Percentiles rank a stretch among this genome's conserved stretches.
Conservation (phyloP, 148 eudicot species). For the Diospyros lotus region DNA sequence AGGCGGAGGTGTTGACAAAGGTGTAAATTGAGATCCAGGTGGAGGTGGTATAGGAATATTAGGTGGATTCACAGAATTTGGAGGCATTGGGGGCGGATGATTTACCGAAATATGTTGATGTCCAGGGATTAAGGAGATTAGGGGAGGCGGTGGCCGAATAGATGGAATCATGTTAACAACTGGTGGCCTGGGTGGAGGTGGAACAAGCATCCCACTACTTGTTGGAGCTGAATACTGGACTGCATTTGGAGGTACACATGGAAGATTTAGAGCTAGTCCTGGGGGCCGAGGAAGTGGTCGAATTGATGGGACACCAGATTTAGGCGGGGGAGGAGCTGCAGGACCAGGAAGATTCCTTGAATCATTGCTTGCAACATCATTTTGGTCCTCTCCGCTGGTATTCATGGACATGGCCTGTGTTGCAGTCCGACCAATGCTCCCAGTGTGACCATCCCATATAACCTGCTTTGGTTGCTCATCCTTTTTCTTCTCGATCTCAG, state of each 20-base stretch:
- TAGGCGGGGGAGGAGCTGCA: conserved; percentile 52
- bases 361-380: conserved; percentile 26
- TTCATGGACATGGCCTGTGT: conserved; percentile 60
- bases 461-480: conserved; percentile 72
- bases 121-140: conserved; percentile 47
- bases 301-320: conserved; percentile 38
- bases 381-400: conserved; percentile 43
- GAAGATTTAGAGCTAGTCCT: conserved; percentile 44
- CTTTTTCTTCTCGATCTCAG: conserved; percentile 62
- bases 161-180: conserved; percentile 28
- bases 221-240: conserved; percentile 40
- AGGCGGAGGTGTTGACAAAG: conserved; percentile 42
- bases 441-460: conserved; percentile 70
- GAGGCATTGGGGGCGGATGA: conserved; percentile 43
- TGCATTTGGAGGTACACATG: conserved; percentile 41
- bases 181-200: conserved; percentile 43
- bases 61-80: conserved; percentile 30
- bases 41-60: conserved; percentile 41
- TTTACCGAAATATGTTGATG: conserved; percentile 54
- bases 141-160: conserved; percentile 47
- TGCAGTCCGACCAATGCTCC: conserved; percentile 67
- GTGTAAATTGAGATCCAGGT: conserved; percentile 55
- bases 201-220: conserved; percentile 31
- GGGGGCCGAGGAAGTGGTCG: conserved; percentile 61
- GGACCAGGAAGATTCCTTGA: conserved; percentile 49